These are phyloP conservation scores for Scenedesmus sp. DNA, from an alignment of 163 green algal species.

Conservation along the genomic window DNA sequence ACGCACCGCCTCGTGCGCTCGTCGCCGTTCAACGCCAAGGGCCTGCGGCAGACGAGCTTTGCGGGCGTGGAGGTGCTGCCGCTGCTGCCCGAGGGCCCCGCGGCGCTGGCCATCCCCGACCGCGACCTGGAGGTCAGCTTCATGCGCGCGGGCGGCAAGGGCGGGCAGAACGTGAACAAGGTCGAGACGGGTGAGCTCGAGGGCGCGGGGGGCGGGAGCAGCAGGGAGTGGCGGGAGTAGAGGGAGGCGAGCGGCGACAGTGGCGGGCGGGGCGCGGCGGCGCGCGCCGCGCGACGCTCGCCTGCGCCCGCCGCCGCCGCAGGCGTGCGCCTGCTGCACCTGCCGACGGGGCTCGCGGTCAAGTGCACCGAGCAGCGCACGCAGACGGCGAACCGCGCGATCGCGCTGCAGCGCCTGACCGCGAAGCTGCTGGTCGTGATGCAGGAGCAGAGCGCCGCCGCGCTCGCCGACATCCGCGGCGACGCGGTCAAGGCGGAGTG, in stretches of 20 bases:
- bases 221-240: too few relatives aligned
- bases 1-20: conserved; percentile 96
- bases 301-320: too few relatives aligned
- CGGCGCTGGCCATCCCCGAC: conserved; percentile 53
- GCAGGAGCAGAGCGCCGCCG: conserved; percentile 83
- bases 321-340: conserved; percentile 93
- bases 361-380: conserved; percentile 84
- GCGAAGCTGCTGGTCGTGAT: conserved; percentile 88
- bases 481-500: conserved; percentile 95
- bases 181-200: conserved; percentile 77
- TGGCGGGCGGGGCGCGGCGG: too few relatives aligned
- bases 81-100: conserved; percentile 63
- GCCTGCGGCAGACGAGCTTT: conserved; percentile 95
- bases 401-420: conserved; percentile 80
- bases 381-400: conserved; percentile 78
- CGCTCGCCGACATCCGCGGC: conserved; percentile 87
- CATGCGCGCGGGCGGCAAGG: conserved; percentile 87
- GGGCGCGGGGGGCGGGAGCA: too few relatives aligned
- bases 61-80: conserved; percentile 97
- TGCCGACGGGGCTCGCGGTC: conserved; percentile 90
- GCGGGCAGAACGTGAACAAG: conserved; percentile 98
- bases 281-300: too few relatives aligned
- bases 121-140: conserved; percentile 94
- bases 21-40: conserved; percentile 95
- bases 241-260: too few relatives aligned